Percentiles rank a stretch among this genome's conserved stretches.
phyloP scores from a whole-genome alignment of 768 basidiomycete species.

The Phaeolepiota aurea region DNA sequence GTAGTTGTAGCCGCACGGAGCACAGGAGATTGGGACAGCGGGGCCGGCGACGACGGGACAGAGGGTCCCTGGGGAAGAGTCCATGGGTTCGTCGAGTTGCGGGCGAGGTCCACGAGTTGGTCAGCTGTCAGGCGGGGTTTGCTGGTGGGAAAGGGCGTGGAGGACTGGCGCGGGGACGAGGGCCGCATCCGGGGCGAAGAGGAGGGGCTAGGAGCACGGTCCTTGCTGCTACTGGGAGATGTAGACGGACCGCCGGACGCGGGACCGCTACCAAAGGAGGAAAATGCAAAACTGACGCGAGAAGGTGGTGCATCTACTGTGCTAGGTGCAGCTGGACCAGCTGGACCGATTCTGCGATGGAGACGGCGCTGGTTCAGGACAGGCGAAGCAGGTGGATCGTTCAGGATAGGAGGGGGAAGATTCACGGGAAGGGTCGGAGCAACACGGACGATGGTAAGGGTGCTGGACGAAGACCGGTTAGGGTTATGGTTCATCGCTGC shows the following conservation, averaged over 20 bases:
- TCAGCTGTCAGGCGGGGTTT: constrained; percentile 59
- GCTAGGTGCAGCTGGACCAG: constrained; percentile 14
- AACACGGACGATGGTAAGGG: constrained; percentile 71
- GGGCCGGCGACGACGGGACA: constrained; percentile 17
- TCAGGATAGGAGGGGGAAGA: constrained; percentile 16
- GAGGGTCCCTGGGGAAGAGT: constrained; percentile 9
- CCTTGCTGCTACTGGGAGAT: constrained; percentile 11
- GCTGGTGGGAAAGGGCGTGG: constrained; percentile 22
- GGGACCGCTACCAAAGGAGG: constrained; percentile 40
- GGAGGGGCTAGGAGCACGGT: constrained; percentile 17
- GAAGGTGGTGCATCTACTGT: constrained; percentile 12
- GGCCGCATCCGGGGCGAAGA: constrained; percentile 41
- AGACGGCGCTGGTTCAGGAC: constrained; percentile 16
- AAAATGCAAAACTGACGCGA: constrained; percentile 48
- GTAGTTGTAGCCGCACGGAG: constrained; percentile 11
- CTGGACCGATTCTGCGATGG: constrained; percentile 12
- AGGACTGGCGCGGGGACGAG: constrained; percentile 32
- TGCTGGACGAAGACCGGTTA: constrained; percentile 48
- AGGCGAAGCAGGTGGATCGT: constrained; percentile 25
- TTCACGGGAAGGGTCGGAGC: constrained; percentile 18
- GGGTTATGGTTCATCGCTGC: constrained; percentile 43
- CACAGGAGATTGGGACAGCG: constrained; percentile 10
- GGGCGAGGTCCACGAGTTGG: constrained; percentile 68
- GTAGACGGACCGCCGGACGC: constrained; percentile 16
- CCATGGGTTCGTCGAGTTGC: constrained; percentile 41